Conservation (phyloP, 2,329 filamentous ascomycete species). For the Emergomyces pasteurianus region DNA sequence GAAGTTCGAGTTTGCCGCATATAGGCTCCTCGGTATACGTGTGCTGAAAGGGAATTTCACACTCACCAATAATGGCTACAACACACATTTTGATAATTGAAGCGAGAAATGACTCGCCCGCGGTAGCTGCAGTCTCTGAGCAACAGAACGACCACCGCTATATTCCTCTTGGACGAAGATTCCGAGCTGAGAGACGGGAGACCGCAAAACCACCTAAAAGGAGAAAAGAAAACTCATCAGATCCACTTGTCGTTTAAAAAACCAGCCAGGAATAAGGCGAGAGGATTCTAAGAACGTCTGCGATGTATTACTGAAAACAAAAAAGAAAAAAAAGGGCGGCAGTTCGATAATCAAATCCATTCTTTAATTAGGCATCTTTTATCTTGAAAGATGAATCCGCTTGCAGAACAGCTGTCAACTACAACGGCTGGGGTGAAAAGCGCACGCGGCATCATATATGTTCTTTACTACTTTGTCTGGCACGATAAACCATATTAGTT, state of each 20-base stretch:
- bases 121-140: too few relatives aligned
- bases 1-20: too few relatives aligned
- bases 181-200: not conserved
- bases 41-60: not conserved
- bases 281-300: not conserved
- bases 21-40: not conserved
- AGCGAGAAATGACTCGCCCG: not conserved
- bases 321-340: too few relatives aligned
- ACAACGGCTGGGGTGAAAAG: not conserved
- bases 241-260: not conserved
- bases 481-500: too few relatives aligned
- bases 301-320: not conserved
- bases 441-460: not conserved
- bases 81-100: not conserved
- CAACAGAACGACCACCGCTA: too few relatives aligned
- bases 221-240: not conserved
- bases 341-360: too few relatives aligned
- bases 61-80: not conserved
- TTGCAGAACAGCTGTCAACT: not conserved
- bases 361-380: too few relatives aligned
- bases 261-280: not conserved
- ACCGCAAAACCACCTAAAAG: too few relatives aligned
- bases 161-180: not conserved
- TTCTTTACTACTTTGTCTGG: too few relatives aligned
- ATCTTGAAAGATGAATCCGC: not conserved